Base-by-base conservation (phyloP, 129 eudicot genomes). In the Lactuca saligna region DNA sequence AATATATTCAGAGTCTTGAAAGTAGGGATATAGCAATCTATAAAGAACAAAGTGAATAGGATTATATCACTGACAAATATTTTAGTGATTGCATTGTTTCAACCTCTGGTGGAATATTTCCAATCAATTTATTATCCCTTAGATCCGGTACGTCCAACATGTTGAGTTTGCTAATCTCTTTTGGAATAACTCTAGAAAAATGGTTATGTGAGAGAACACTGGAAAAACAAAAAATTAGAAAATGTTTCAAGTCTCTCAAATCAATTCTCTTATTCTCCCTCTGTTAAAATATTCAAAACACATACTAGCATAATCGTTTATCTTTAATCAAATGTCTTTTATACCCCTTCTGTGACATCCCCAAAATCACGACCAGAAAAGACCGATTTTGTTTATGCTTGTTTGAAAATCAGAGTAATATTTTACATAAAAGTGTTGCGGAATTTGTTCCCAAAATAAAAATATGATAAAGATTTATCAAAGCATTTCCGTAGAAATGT, bases 81-180 rank as follows among this genome's bases (percentile, higher is more conserved):
- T 81, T 82, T 48, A 91, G 68, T 39, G 87, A 84, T 12, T 57
- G 86, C 76, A 91, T 41, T 46, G 39, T 73, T 79, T 61, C 80
- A 49, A 88, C 65, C 61, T 80, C 89, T 13, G 69, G 59, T 37
- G 97, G 96, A 78, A 88, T 75, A 2, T 53, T 68, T 63, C 94
- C 97, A 38, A 12, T 83, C 54, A 91, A 69, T 11, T 79, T 74
- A 65, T 91, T 91, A 15, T 78, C 74, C 34, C 91, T 76, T 70
- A 91, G 80, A 80, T 88, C 97, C 59, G 88, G 44, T 49, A 86
- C 81, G 78, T 88, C 97, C 51, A 91, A 76, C 71, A 66, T 70
- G 20, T 75, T 61, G 15, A 88, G 96, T 61, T 48, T 72, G 38
- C 91, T 87, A 67, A 88, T 67, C 74, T 86, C 85, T 65, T 72